Evolutionary conservation across 78 protist genomes (phyloP), one percentile per base, ranked within the genome.

Genomic region (Guillardia theta): DNA sequence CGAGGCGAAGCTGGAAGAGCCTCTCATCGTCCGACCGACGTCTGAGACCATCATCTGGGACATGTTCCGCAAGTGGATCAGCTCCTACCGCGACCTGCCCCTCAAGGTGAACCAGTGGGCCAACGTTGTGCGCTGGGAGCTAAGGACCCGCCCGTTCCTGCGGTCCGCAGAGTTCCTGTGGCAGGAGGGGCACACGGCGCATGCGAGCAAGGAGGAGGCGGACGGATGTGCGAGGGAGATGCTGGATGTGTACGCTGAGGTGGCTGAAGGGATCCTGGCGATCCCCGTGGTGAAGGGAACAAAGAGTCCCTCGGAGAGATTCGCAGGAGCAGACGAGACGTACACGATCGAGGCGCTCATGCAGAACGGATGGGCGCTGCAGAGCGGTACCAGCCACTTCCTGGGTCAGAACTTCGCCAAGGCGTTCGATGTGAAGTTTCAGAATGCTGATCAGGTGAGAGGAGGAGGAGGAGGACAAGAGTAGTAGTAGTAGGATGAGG

Each of bases 141-240:
- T 93, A 45, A 78, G 95, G 70, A 93, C 95, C 45, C 78, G 95
- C 45, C 93, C 95, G 15, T 93, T 93, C 47, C 93, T 93, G 3
- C 95, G 95, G 53, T 45, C 95, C 27, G 70, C 70, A 58, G 95
- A 93, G 95, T 93, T 93, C 92, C 92, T 93, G 83, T 93, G 95
- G 95, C 95, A 95, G 87, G 97, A 96, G 94, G 97, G 95, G 44
- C 97, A 96, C 93, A 96, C 97, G 24, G 96, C 94, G 33, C 97
- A 96, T 54, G 96, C 96, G 62, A 93, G 94, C 22, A 47, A 1
- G n/a, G 95, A 27, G 30, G 97, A 96, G 48, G 97, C 97, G 24
- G 33, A 64, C 53, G 95, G 30, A 24, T 15, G 0, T 37, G 95
- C 95, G n/a, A 36, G 78, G n/a, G 46, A 78, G 92, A 78, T 93